Evolutionary conservation across 2,329 filamentous ascomycete genomes (phyloP), one percentile per base, ranked within the genome.

Genomic region (Epichloe brachyelytri): DNA sequence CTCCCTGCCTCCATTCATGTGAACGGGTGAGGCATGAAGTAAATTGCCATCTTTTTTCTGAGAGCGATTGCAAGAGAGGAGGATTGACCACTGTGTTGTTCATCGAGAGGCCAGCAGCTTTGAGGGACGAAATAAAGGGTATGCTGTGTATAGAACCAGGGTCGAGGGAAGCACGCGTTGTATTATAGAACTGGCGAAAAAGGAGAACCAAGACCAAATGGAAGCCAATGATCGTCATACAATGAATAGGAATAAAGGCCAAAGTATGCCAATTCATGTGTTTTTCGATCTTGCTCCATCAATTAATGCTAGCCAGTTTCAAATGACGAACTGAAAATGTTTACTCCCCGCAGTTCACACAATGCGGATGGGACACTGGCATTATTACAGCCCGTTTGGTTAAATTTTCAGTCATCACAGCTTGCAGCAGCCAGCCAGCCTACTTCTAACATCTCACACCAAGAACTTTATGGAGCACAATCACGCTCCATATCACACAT

Each of bases 1-100:
- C 71, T 89, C 83, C 63, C 77, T 98, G 55, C 93, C 93, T 51
- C 93, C 93, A 11, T 97, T 98, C 68, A 75, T 82, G 70, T 82
- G 68, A 62, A 53, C 20, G 22, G 12, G 45, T 8, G 17, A n/a
- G n/a, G 17, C 34, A 30, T 14, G 7, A 47, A 11, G 17, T 14
- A 12, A n/a, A n/a, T 43, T 14, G 14, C 11, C 17, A 26, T 4
- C 5, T 20, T 43, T 43, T 20, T 5, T 12, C 10, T 15, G 12
- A 5, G 17, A 43, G 12, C 6, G 40, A 14, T 22, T 26, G 22
- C 22, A 30, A 2, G 22, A 44, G 12, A 10, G 15, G 4, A 8
- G 15, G 12, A 14, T 17, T 6, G 41, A 44, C 15, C 20, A 30
- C 22, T 44, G 3, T 20, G 17, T 11, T 41, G 38, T 43, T 30